Percentiles rank a stretch among this genome's conserved stretches.
phyloP scores from a whole-genome alignment of 2,329 filamentous ascomycete genomes.

The Exserohilum rostratum region DNA sequence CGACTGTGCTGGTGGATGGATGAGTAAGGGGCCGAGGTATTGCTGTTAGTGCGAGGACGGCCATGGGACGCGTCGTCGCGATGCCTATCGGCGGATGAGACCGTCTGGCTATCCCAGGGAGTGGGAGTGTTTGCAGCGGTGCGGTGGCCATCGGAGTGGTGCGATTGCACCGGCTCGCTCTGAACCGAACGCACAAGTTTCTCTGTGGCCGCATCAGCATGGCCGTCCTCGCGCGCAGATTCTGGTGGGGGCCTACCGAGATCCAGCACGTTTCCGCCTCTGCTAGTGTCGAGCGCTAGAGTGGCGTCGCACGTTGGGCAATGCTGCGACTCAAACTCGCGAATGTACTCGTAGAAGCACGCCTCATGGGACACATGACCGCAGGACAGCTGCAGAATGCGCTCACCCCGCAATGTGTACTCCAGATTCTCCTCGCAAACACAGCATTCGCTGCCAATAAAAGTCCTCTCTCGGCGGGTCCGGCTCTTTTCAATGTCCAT shows the following conservation, averaged over 20 bases:
- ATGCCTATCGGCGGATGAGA: conserved; percentile 52
- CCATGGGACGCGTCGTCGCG: conserved; percentile 49
- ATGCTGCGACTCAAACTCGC: conserved; percentile 90
- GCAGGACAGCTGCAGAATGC: conserved; percentile 94
- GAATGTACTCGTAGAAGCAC: conserved; percentile 98
- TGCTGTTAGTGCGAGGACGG: conserved; percentile 43
- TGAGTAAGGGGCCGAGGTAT: conserved; percentile 40
- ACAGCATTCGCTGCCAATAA: conserved; percentile 91
- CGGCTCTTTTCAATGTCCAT: conserved; percentile 79
- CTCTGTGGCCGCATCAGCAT: conserved; percentile 62
- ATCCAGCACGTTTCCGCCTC: conserved; percentile 83
- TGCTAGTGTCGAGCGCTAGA: conserved; percentile 86
- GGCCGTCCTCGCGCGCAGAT: conserved; percentile 10
- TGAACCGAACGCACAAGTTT: conserved; percentile 90
- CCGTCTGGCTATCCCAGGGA: conserved; percentile 67
- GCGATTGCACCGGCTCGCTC: conserved; percentile 58
- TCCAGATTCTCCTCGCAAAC: conserved; percentile 97
- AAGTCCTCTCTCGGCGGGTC: conserved; percentile 86
- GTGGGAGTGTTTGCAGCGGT: conserved; percentile 64
- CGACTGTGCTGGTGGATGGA: conserved; percentile 31
- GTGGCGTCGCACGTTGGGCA: conserved; percentile 94
- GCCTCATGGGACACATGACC: conserved; percentile 97
- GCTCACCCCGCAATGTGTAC: conserved; percentile 91
- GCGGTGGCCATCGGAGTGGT: conserved; percentile 37
- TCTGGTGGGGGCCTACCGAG: conserved; percentile 67